Evolutionary conservation across 2,329 filamentous ascomycete species (phyloP).

Genomic region (Ustilaginoidea virens): DNA sequence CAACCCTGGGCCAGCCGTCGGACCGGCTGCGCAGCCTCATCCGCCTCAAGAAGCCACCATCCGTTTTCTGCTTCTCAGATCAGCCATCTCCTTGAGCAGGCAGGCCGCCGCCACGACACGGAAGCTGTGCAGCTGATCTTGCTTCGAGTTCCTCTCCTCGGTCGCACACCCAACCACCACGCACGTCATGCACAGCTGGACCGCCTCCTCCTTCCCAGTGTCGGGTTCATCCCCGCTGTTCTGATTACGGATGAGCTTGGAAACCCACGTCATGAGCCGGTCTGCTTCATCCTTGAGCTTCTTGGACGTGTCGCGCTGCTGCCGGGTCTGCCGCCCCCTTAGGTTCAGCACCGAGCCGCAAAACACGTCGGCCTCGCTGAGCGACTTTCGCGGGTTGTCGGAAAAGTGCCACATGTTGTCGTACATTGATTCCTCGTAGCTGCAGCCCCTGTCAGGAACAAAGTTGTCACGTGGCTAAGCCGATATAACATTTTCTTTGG

Average conservation of each 20-base stretch:
- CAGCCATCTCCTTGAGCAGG: slow-evolving; percentile 15
- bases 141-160: slow-evolving; percentile 6
- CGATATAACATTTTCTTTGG: neutral
- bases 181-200: slow-evolving; percentile 21
- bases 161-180: slow-evolving; percentile 13
- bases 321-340: slow-evolving; percentile 28
- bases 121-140: slow-evolving; percentile 19
- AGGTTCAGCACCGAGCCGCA: slow-evolving; percentile 40
- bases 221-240: slow-evolving; percentile 3
- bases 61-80: slow-evolving; percentile 4
- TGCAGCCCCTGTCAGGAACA: slow-evolving; percentile 8
- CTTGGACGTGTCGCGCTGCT: slow-evolving; percentile 34
- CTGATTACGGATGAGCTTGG: slow-evolving; percentile 15
- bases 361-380: slow-evolving; percentile 38
- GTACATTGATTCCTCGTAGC: slow-evolving; percentile 29
- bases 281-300: slow-evolving; percentile 37
- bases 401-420: slow-evolving; percentile 27
- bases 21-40: too few species aligned
- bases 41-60: too few species aligned
- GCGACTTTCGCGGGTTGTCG: slow-evolving; percentile 25
- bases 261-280: slow-evolving; percentile 25
- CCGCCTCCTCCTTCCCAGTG: slow-evolving; percentile 8
- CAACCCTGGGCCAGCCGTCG: too few species aligned
- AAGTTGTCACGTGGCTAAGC: too few species aligned
- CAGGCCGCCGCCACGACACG: slow-evolving; percentile 21